Conservation (phyloP, 2,329 filamentous ascomycete genomes). For the Colletotrichum neosansevieriae region DNA sequence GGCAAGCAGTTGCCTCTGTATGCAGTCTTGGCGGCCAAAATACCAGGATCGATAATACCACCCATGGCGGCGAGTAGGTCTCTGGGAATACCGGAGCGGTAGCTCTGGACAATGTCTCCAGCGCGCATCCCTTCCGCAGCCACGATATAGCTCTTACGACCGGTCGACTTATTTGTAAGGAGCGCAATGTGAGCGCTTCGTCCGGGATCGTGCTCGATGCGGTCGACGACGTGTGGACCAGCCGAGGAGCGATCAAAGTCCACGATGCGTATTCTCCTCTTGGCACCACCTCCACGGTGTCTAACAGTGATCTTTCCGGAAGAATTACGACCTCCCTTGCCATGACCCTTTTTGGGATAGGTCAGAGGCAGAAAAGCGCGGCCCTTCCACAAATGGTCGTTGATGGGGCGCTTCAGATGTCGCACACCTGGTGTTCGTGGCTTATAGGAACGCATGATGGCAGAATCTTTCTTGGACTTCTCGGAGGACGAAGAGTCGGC, state of each 20-base stretch:
- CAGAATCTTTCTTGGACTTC: constrained; percentile 49
- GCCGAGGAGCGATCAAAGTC: constrained; percentile 86
- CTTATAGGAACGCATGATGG: constrained; percentile 85
- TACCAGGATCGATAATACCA: constrained; percentile 91
- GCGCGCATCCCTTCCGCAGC: constrained; percentile 95
- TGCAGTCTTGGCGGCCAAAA: constrained; percentile 93
- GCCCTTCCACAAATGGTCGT: constrained; percentile 97
- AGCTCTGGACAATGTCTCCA: constrained; percentile 93
- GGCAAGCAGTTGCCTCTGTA: constrained; percentile 96
- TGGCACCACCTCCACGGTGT: constrained; percentile 91
- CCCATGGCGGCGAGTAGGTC: constrained; percentile 93
- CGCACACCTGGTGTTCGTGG: constrained; percentile 92
- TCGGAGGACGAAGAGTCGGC: constrained; percentile 42
- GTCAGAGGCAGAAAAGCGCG: constrained; percentile 86
- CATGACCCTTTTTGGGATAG: constrained; percentile 91
- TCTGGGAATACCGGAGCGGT: constrained; percentile 87
- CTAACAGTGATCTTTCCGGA: constrained; percentile 87
- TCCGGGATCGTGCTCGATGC: constrained; percentile 96
- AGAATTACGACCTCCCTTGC: constrained; percentile 92
- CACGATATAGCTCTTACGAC: constrained; percentile 88
- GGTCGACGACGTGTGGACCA: constrained; percentile 88
- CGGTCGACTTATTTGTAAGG: constrained; percentile 79
- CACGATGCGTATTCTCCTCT: constrained; percentile 90
- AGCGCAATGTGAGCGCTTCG: constrained; percentile 94
- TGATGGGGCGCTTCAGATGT: constrained; percentile 91